phyloP scores from a whole-genome alignment of 768 basidiomycete genomes.

The Suillus hirtellus region DNA sequence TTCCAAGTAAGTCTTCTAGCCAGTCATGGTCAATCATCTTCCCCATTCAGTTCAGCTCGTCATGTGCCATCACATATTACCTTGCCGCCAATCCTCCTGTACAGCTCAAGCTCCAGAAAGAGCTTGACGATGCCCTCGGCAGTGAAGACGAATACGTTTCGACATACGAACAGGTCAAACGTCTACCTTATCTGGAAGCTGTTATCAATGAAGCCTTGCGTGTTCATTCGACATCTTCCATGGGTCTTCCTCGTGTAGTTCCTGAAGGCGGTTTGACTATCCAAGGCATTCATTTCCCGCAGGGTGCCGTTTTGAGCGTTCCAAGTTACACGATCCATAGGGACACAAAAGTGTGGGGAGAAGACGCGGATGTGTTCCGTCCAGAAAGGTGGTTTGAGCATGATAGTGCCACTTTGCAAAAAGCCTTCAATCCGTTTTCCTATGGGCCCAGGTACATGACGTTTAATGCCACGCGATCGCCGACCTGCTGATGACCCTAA shows the following conservation, averaged over 20 bases:
- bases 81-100: slow-evolving; percentile 66
- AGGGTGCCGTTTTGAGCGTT: slow-evolving; percentile 75
- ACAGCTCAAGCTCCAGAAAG: slow-evolving; percentile 72
- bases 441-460: slow-evolving; percentile 66
- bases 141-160: slow-evolving; percentile 61
- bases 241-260: slow-evolving; percentile 81
- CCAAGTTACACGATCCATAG: slow-evolving; percentile 86
- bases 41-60: slow-evolving; percentile 55
- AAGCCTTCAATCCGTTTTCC: slow-evolving; percentile 84
- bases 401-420: slow-evolving; percentile 59
- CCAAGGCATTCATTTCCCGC: slow-evolving; percentile 54
- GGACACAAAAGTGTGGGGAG: slow-evolving; percentile 71
- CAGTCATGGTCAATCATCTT: slow-evolving; percentile 7
- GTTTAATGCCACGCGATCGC: background rate
- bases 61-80: slow-evolving; percentile 86
- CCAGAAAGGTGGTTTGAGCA: slow-evolving; percentile 87
- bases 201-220: slow-evolving; percentile 87
- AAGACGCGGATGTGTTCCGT: slow-evolving; percentile 69
- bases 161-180: slow-evolving; percentile 69
- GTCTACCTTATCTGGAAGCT: slow-evolving; percentile 77
- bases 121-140: slow-evolving; percentile 63
- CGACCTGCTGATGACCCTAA: background rate
- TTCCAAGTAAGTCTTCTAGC: slow-evolving; percentile 63
- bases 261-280: slow-evolving; percentile 73
- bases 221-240: slow-evolving; percentile 78